Evolutionary conservation across 768 basidiomycete genomes (phyloP), one percentile per base, ranked within the genome.

Genomic region (Trametes meyenii): DNA sequence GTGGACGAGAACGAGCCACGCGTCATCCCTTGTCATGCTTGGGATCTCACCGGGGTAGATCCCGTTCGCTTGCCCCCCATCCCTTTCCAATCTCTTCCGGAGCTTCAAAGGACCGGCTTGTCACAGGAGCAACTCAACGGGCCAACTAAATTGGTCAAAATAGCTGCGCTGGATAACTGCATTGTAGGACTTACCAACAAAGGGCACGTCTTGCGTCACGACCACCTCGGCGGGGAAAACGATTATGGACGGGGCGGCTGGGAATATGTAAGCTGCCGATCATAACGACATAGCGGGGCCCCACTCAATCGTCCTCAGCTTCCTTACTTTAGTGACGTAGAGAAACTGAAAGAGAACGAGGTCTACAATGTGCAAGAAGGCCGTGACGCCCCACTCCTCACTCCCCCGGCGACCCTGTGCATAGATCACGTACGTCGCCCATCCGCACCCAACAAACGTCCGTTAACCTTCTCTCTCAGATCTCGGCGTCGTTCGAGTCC

Each of bases 401-500:
- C 17, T 7, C 72, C 77, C 24, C 84, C 83, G 2, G 72, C 72
- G 43, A 76, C 76, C 33, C 75, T 89, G 75, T 79, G 80, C 62
- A 90, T 92, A 70, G 91, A 91, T 55, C 92, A 94, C 76, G 94
- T 94, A 75, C 75, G 85, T 23, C 16, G 2, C 35, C 5, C 8
- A n/a, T 51, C 5, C 36, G 58, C 24, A 17, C 14, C n/a, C 39
- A 33, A 53, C 29, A 43, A 50, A 14, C 54, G 17, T 39, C 35
- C 65, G 19, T 33, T 45, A 70, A 39, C 63, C 70, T 14, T 36
- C 44, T 23, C 21, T 36, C 69, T 4, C 73, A 96, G 87, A 83
- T 98, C 55, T 88, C 95, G 16, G 96, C 92, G 3, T 88, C 92
- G 66, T 96, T 89, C 74, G 66, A 78, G 55, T 87, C 88, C 35